A percentile compares a stretch with the other conserved stretches of the same genome.
Conservation (phyloP, 768 basidiomycete species). For the Panellus pusillus region DNA sequence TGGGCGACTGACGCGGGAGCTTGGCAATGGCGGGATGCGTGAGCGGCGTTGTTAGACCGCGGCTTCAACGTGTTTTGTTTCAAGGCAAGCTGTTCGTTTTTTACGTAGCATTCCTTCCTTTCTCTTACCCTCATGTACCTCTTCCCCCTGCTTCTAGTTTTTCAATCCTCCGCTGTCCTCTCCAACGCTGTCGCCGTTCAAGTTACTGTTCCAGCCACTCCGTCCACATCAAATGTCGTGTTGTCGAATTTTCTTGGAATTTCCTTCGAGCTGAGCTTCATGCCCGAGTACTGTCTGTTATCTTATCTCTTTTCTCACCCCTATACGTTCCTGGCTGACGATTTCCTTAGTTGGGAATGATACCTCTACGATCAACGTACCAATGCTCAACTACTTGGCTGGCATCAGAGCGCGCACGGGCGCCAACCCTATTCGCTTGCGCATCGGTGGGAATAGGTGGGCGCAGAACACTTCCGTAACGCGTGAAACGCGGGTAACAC, state of each 20-base stretch:
- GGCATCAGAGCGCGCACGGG: slow-evolving; percentile 50
- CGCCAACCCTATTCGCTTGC: slow-evolving; percentile 42
- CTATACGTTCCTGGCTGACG: background rate
- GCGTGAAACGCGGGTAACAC: background rate
- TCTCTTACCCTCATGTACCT: slow-evolving; percentile 8
- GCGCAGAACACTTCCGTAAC: background rate
- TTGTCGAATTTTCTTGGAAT: slow-evolving; percentile 62
- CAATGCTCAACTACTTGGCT: slow-evolving; percentile 60
- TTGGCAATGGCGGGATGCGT: no score
- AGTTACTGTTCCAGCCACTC: slow-evolving; percentile 34
- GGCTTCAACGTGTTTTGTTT: background rate
- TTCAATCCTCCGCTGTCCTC: slow-evolving; percentile 9
- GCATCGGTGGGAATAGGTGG: slow-evolving; percentile 47
- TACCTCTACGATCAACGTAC: slow-evolving; percentile 48
- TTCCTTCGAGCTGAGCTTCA: slow-evolving; percentile 62
- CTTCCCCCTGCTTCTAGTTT: slow-evolving; percentile 10
- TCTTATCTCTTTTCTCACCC: background rate
- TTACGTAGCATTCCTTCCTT: background rate
- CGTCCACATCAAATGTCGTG: slow-evolving; percentile 40
- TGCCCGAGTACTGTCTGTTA: slow-evolving; percentile 53
- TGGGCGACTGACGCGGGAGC: no score
- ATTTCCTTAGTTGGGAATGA: slow-evolving; percentile 47
- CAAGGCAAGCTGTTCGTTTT: background rate
- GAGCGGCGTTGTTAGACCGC: no score
- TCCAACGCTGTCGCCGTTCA: slow-evolving; percentile 26